phyloP scores from a whole-genome alignment of 176 grass and related monocot genomes.

The Olyra latifolia region DNA sequence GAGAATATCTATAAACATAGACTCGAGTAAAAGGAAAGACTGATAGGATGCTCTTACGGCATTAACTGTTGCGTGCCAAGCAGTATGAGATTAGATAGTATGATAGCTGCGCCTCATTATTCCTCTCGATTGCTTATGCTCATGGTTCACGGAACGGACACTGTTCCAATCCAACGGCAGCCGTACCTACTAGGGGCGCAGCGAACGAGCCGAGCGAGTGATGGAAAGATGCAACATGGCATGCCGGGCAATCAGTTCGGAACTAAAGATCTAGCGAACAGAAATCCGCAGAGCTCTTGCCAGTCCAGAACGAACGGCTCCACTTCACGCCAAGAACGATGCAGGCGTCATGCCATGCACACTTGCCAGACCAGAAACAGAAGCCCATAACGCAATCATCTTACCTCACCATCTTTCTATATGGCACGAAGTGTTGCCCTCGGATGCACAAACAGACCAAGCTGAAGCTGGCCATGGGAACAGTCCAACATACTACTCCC shows the following conservation, averaged over 20 bases:
- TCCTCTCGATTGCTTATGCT: too few relatives aligned
- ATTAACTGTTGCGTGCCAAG: too few relatives aligned
- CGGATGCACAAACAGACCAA: neutral
- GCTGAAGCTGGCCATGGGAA: too few relatives aligned
- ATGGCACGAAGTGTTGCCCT: neutral
- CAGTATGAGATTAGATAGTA: too few relatives aligned
- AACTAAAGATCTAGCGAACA: slow-evolving; percentile 28
- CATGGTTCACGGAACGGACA: too few relatives aligned
- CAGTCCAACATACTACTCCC: too few relatives aligned
- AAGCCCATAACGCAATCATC: neutral
- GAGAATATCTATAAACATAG: too few relatives aligned
- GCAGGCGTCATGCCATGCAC: neutral
- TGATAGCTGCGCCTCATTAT: too few relatives aligned
- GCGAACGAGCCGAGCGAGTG: neutral
- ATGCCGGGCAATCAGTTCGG: neutral
- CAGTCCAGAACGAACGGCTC: neutral
- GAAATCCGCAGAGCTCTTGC: neutral
- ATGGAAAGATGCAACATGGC: neutral
- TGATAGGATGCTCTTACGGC: too few relatives aligned
- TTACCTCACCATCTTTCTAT: neutral
- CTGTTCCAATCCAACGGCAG: too few relatives aligned
- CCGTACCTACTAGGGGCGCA: too few relatives aligned
- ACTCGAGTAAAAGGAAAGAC: too few relatives aligned
- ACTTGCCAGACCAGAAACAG: neutral
- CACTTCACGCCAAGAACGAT: neutral